Percentiles rank a stretch among this genome's conserved stretches.
These are phyloP conservation scores for Penicillium sp. DNA, from an alignment of 2,329 filamentous ascomycete genomes.

Conservation along the genomic window DNA sequence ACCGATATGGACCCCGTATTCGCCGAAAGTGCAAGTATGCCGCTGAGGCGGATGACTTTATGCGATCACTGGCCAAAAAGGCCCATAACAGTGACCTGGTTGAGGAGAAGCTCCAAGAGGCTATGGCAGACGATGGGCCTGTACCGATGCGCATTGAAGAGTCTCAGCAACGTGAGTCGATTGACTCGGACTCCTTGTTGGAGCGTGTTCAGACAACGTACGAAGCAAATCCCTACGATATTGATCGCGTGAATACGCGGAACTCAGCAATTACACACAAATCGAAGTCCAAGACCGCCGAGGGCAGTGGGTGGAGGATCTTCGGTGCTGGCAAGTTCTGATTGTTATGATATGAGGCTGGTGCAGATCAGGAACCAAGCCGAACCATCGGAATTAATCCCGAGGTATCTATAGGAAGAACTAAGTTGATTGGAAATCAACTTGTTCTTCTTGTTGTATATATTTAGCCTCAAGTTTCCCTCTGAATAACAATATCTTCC, in stretches of 20 bases:
- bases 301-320: constrained; percentile 4
- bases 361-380: no score
- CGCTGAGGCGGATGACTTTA: constrained; percentile 30
- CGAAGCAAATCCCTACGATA: constrained; percentile 32
- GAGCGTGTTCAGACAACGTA: constrained; percentile 17
- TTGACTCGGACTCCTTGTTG: constrained; percentile 10
- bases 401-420: no score
- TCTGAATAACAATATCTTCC: no score
- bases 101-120: not conserved
- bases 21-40: constrained; percentile 38
- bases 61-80: constrained; percentile 25
- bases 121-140: not conserved
- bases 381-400: no score
- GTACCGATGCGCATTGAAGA: not conserved
- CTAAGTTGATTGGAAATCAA: no score
- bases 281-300: constrained; percentile 10
- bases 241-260: constrained; percentile 33
- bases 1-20: constrained; percentile 35
- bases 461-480: no score
- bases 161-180: constrained; percentile 1
- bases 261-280: constrained; percentile 27
- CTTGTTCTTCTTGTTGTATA: no score
- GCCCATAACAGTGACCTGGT: not conserved
- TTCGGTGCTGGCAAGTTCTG: constrained; percentile 3
- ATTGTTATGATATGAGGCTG: no score